These are phyloP conservation scores for Neurospora sp. DNA, from an alignment of 495 filamentous ascomycete species.

Conservation along the genomic window DNA sequence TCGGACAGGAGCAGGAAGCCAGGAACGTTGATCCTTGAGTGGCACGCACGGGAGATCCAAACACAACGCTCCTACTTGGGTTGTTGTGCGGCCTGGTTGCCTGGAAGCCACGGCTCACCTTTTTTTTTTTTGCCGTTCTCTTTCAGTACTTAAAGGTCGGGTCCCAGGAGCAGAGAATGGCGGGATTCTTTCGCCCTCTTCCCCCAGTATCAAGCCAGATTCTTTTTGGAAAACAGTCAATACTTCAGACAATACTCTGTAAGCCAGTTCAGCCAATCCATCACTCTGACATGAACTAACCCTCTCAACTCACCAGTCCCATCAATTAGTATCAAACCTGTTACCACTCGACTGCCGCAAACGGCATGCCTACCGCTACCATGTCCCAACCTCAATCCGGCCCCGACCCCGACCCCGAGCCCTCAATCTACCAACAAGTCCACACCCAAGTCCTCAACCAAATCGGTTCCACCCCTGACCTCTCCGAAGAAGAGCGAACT, in stretches of 20 bases:
- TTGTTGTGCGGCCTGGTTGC: neutral
- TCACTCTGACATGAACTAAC: neutral
- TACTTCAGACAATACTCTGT: neutral
- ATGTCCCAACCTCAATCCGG: neutral
- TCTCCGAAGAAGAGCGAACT: neutral
- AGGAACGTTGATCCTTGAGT: neutral
- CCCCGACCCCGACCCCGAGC: neutral
- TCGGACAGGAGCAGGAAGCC: neutral
- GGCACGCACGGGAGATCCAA: neutral
- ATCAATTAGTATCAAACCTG: neutral
- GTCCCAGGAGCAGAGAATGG: neutral
- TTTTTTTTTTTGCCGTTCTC: neutral
- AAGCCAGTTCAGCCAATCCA: neutral
- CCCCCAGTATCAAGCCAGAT: neutral
- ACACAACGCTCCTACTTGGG: neutral
- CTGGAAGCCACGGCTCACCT: neutral
- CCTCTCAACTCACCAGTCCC: neutral
- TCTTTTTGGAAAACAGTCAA: neutral
- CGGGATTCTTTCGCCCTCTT: neutral
- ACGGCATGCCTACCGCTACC: neutral
- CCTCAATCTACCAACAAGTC: neutral
- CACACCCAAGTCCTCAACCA: neutral
- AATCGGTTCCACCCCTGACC: neutral
- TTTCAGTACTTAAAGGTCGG: neutral
- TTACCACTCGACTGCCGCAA: neutral